Base-by-base conservation (phyloP, 2,329 filamentous ascomycete species). In the Verticillium nubilum region DNA sequence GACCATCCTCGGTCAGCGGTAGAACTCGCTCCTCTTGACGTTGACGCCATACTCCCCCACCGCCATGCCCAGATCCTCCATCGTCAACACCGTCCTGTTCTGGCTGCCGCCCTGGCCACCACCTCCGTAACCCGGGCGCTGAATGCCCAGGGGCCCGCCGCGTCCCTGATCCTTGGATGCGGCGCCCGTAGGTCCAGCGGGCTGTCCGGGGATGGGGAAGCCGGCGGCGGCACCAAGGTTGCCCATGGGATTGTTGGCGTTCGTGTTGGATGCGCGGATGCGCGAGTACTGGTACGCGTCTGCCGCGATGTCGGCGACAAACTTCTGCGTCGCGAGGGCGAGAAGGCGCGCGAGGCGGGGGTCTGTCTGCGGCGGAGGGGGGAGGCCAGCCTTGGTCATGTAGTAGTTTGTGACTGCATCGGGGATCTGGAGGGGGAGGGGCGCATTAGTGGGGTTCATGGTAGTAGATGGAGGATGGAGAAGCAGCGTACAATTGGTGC, bases 351-450 rank as follows among this genome's bases (percentile, higher is more conserved):
- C 92, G 28, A 99, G 89, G 60, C 93, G 91, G 23, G 89, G 89
- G 68, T 97, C 92, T 57, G 92, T 96, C 68, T 95, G 89, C 0
- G 92, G 93, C 47, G 94, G 92, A 1, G 94, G 94, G 33, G 95
- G 93, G 4, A 99, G 90, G 58, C 95, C 95, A 65, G 94, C 92
- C 67, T 96, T 90, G 37, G 94, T 96, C 78, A 99, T 90, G 78
- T 99, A 99, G 82, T 98, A 97, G 73, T 96, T 89, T 63, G 93
- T 98, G 25, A 99, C 95, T 23, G 95, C 95, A 71, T 99, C 95
- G 53, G 95, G 95, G 67, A 99, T 98, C 91, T 97, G 67, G 27
- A 54, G 55, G 12, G 50, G 17, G 12, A 42, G 17, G 37, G 17
- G 26, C n/a, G 37, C 5, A 57, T 60, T 28, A 60, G 55, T 31